Evolutionary conservation across 306 rosid species (phyloP), one percentile per base, ranked within the genome.

Genomic region (Gillenia trifoliata): DNA sequence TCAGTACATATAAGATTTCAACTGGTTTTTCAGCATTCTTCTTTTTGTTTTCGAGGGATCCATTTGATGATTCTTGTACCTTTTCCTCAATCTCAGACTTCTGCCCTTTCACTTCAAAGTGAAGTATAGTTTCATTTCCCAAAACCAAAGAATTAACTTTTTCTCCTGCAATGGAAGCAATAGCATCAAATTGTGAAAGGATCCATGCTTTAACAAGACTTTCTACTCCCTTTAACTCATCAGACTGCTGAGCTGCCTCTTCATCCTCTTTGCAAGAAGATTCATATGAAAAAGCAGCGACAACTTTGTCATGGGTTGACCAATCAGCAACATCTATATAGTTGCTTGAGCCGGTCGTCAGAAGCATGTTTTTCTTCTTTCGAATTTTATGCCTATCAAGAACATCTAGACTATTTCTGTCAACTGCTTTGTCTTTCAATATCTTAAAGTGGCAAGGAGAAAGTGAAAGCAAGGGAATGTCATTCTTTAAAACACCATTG

Each of bases 391-490:
- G 81, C 81, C 77, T 77, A 41, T 68, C 83, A 40, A 69, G 84
- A 75, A 36, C 89, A 85, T 84, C 87, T 56, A 76, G 66, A 74
- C 85, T 90, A 86, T 85, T 87, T 74, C 87, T 89, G 73, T 88
- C 91, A 33, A n/a, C 63, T 80, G 72, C 56, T 65, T 62, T 83
- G 57, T 86, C 84, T 77, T 84, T 84, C 75, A 31, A 55, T 70
- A 73, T 72, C 82, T 86, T 88, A 78, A 91, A 89, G 78, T 81
- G 89, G 75, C 96, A 93, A 66, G 92, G 98, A 85, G 77, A 86
- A 71, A 93, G 85, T 36, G 91, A 88, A 73, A 81, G 63, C 20
- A 83, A 78, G 68, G 96, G 92, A 77, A 80, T 79, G 50, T 55
- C 83, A 62, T 79, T 86, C 81, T 85, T 85, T 84, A 82, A 68